Percentiles rank a stretch among this genome's conserved stretches.
Conservation (phyloP, 805 yeast genomes). For the Cyberlindnera veronae region DNA sequence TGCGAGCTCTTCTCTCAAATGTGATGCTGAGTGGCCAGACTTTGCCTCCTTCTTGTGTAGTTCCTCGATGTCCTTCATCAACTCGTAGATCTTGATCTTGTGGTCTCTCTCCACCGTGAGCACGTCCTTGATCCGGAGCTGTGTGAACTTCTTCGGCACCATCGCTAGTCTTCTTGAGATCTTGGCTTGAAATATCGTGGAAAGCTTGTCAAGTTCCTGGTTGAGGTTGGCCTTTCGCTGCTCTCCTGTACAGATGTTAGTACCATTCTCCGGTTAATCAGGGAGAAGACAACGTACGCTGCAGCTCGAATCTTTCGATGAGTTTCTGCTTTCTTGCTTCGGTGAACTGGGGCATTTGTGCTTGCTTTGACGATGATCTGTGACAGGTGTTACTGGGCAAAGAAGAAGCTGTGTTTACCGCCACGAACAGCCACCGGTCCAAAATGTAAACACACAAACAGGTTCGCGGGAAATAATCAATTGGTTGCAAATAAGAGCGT, state of each 20-base stretch:
- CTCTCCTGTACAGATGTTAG: constrained; percentile 12
- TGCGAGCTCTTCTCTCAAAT: constrained; percentile 9
- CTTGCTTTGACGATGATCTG: no score
- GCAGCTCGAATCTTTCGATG: constrained; percentile 21
- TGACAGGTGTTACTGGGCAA: no score
- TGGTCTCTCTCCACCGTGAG: constrained; percentile 27
- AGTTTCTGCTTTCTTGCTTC: constrained; percentile 14
- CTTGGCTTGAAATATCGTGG: constrained; percentile 22
- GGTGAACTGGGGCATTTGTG: constrained; percentile 17
- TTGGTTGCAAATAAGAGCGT: neutral
- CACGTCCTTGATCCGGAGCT: constrained; percentile 22
- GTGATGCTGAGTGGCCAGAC: constrained; percentile 4
- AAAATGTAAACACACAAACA: neutral
- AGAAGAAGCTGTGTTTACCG: no score
- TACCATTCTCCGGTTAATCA: neutral
- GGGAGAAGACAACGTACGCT: constrained; percentile 17
- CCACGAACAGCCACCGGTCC: no score
- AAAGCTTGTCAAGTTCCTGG: constrained; percentile 17
- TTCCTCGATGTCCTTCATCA: constrained; percentile 21
- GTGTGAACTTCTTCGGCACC: constrained; percentile 27
- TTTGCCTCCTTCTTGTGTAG: constrained; percentile 5
- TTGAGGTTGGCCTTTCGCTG: constrained; percentile 18
- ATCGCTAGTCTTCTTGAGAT: constrained; percentile 17
- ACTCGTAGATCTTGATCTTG: constrained; percentile 23
- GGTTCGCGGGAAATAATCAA: neutral